These are phyloP conservation scores for Podosphaera xanthii DNA, from an alignment of 2,329 filamentous ascomycete species.

Conservation along the genomic window DNA sequence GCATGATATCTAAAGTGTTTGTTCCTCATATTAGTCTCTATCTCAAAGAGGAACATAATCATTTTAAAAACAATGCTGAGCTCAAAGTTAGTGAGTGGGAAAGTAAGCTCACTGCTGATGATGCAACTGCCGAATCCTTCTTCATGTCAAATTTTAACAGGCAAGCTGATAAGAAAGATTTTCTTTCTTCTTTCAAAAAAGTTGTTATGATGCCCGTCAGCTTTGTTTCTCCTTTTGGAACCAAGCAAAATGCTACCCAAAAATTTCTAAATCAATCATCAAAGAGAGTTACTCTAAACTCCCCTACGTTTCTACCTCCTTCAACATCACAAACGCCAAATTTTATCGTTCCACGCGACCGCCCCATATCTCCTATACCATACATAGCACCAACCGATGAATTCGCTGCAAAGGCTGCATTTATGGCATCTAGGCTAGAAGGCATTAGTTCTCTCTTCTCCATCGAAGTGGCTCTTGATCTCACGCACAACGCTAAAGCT, in stretches of 20 bases:
- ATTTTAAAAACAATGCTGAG: slow-evolving; percentile 57
- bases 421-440: slow-evolving; percentile 86
- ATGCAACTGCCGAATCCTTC: slow-evolving; percentile 74
- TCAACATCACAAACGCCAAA: slow-evolving; percentile 29
- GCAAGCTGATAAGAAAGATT: slow-evolving; percentile 89
- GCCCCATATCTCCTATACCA: slow-evolving; percentile 16
- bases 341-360: slow-evolving; percentile 14
- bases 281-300: slow-evolving; percentile 11
- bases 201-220: slow-evolving; percentile 98
- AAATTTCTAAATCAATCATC: background rate
- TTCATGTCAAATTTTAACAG: slow-evolving; percentile 91
- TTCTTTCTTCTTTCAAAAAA: slow-evolving; percentile 89
- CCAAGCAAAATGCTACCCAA: slow-evolving; percentile 6
- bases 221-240: slow-evolving; percentile 45
- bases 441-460: slow-evolving; percentile 90
- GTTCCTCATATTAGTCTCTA: slow-evolving; percentile 90
- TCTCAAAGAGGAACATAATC: slow-evolving; percentile 71
- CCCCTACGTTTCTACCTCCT: slow-evolving; percentile 12
- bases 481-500: slow-evolving; percentile 74
- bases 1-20: slow-evolving; percentile 50
- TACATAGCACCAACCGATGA: slow-evolving; percentile 66
- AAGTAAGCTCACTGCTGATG: slow-evolving; percentile 73
- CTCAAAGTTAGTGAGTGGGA: slow-evolving; percentile 69
- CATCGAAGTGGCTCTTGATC: slow-evolving; percentile 75
- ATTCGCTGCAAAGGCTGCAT: slow-evolving; percentile 84